Percentiles rank a stretch among this genome's conserved stretches.
Conservation (phyloP, 306 rosid genomes). For the Casuarina cunninghamiana region DNA sequence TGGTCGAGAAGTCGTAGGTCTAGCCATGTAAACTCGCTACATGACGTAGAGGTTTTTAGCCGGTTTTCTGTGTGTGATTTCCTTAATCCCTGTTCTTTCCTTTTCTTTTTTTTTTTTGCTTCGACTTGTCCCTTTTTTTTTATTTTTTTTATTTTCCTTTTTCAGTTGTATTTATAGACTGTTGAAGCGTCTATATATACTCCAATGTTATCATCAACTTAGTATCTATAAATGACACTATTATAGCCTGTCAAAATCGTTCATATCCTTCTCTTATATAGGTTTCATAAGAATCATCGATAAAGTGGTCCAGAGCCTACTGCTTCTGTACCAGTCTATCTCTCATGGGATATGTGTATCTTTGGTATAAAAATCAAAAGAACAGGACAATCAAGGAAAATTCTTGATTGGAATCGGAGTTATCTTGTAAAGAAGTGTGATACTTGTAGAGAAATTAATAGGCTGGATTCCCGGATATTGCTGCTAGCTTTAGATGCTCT, state of each 20-base stretch:
- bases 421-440: background rate
- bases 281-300: too few species aligned
- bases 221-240: background rate
- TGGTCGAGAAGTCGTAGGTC: background rate
- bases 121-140: background rate
- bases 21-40: background rate
- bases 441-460: background rate
- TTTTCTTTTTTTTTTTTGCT: background rate
- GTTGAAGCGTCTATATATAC: constrained; percentile 2
- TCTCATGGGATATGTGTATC: too few species aligned
- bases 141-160: background rate
- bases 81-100: too few species aligned
- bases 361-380: background rate
- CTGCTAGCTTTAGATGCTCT: too few species aligned
- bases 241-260: constrained; percentile 3
- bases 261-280: background rate
- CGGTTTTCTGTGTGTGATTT: too few species aligned
- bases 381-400: background rate
- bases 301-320: too few species aligned
- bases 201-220: background rate
- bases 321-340: too few species aligned
- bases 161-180: constrained; percentile 18
- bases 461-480: background rate
- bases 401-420: background rate
- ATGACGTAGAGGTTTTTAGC: constrained; percentile 1